Base-by-base conservation (phyloP, 2,329 filamentous ascomycete species). In the Alternaria arbusti region DNA sequence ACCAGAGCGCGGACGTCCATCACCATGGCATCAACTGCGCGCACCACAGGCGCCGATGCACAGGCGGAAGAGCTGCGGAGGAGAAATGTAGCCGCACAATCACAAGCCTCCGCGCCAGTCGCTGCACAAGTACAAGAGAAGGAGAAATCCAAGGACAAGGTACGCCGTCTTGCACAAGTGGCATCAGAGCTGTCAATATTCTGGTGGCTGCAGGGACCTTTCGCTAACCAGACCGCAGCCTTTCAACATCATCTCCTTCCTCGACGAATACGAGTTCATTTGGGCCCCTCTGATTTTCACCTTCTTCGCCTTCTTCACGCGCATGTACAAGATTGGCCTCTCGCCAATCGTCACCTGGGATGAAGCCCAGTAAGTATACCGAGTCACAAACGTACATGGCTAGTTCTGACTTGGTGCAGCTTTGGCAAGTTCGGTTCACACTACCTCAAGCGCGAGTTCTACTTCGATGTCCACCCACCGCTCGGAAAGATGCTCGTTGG, bases 401-500 rank as follows among this genome's bases (percentile, higher is more conserved):
- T 61, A 40, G 20, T 40, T 65, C 75, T 78, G 51, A 80, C 70
- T 17, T n/a, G 26, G 44, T 5, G 62, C 74, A 93, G 91, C 81
- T 96, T 96, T 81, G 93, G 93, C 79, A 99, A 99, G 85, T 99
- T 99, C 82, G 96, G 96, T 69, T 98, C 95, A 74, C 95, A 99
- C 83, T 99, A 99, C 82, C 90, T 99, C 79, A 97, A 99, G 82
- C 93, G 95, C 81, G 96, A 99, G 82, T 97, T 98, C 86, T 99
- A 99, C 87, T 99, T 99, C 84, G 93, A 97, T 86, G 91, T 96
- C 62, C 93, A 97, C 82, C 96, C 96, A 69, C 96, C 96, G 58
- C 89, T 99, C 65, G 96, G 96, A 79, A 99, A 99, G 86, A 98
- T 99, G 89, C 89, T 99, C 60, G 95, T 99, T 73, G 96, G 96